These are phyloP conservation scores for Hypoxylon sp. DNA, from an alignment of 2,329 filamentous ascomycete species.

Conservation along the genomic window DNA sequence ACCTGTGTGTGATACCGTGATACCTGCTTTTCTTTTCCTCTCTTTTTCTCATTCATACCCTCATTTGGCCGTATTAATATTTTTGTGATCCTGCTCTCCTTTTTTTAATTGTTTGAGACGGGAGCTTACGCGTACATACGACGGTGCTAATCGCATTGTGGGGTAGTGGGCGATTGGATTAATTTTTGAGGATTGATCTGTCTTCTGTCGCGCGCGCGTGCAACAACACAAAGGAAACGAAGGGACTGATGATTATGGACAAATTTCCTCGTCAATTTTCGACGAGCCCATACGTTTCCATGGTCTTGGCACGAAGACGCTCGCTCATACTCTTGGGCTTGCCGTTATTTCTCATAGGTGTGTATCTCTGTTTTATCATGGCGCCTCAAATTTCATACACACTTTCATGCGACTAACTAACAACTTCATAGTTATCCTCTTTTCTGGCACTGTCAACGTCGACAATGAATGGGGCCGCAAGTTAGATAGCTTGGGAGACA, in stretches of 20 bases:
- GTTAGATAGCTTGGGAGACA: constrained; percentile 47
- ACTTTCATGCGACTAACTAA: constrained; percentile 33
- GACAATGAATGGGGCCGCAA: constrained; percentile 52
- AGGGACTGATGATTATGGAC: constrained; percentile 46
- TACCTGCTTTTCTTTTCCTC: constrained; percentile 5
- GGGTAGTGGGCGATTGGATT: constrained; percentile 39
- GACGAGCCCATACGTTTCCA: constrained; percentile 44
- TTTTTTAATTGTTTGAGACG: constrained; percentile 29
- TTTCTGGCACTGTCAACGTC: constrained; percentile 49
- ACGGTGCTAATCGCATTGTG: constrained; percentile 36
- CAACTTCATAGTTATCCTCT: constrained; percentile 45
- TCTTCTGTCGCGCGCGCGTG: constrained; percentile 29
- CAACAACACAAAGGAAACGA: constrained; percentile 22
- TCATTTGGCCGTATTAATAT: constrained; percentile 22
- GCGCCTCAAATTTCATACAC: constrained; percentile 1
- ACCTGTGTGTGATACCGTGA: constrained; percentile 33
- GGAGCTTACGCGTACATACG: constrained; percentile 41
- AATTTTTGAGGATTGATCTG: constrained; percentile 31
- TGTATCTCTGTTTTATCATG: constrained; percentile 10
- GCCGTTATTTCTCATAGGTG: constrained; percentile 51
- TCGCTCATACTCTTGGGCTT: constrained; percentile 49
- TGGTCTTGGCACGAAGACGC: constrained; percentile 51
- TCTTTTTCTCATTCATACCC: constrained; percentile 34
- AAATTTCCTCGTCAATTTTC: constrained; percentile 49
- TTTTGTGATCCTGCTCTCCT: constrained; percentile 13